Conservation (phyloP, 164 flowering plant species). For the Piper longum region DNA sequence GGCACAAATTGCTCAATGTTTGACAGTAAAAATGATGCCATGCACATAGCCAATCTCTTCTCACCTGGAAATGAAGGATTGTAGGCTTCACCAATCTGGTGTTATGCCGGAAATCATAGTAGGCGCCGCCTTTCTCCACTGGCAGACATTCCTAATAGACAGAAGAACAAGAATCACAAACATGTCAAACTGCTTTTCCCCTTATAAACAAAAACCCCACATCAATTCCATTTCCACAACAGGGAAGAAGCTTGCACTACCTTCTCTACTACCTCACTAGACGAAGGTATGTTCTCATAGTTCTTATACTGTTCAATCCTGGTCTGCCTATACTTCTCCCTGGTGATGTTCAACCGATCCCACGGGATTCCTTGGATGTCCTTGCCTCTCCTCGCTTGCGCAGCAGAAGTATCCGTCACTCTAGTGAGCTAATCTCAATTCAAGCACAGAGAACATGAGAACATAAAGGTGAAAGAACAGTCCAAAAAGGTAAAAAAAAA, state of each 20-base stretch:
- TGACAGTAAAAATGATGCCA: not conserved
- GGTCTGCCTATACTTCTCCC: constrained; percentile 42
- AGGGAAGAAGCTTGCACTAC: constrained; percentile 11
- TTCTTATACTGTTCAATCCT: constrained; percentile 59
- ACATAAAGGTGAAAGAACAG: not conserved
- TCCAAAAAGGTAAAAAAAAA: not conserved
- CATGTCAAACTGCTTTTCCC: too few species aligned
- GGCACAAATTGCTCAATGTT: not conserved
- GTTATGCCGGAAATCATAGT: constrained; percentile 44
- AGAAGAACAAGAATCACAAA: too few species aligned
- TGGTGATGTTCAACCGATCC: constrained; percentile 45
- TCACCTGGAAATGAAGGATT: constrained; percentile 67
- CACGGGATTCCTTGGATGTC: constrained; percentile 76
- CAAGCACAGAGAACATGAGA: not conserved
- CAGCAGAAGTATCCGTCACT: constrained; percentile 55
- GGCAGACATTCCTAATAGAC: constrained; percentile 31
- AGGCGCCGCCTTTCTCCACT: constrained; percentile 35
- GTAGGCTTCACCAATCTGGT: constrained; percentile 62
- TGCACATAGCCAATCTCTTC: not conserved
- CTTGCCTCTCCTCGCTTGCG: constrained; percentile 49
- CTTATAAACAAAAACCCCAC: not conserved
- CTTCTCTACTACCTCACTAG: constrained; percentile 44
- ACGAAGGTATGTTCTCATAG: constrained; percentile 42
- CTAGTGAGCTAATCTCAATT: constrained; percentile 28
- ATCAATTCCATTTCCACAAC: not conserved